phyloP scores from a whole-genome alignment of 2,329 filamentous ascomycete species.

The Sphaerulina musiva region DNA sequence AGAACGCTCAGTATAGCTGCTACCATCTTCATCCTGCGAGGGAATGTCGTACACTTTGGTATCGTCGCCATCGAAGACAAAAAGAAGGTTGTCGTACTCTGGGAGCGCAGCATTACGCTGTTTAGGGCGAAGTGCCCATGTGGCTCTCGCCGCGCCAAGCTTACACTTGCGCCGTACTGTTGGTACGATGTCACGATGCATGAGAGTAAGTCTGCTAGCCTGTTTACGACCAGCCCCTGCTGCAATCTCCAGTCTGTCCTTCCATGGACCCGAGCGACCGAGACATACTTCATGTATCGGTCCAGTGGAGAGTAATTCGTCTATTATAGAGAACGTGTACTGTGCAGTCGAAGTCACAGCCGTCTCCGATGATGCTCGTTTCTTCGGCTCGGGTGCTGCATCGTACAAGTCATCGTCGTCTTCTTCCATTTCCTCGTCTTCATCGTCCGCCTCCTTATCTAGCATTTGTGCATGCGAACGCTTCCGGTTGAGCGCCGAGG shows the following conservation, averaged over 20 bases:
- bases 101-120: slow-evolving; percentile 1
- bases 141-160: slow-evolving; percentile 64
- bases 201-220: slow-evolving; percentile 63
- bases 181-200: slow-evolving; percentile 73
- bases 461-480: slow-evolving; percentile 57
- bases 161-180: slow-evolving; percentile 62
- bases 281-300: slow-evolving; percentile 71
- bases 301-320: slow-evolving; percentile 68
- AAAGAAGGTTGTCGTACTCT: slow-evolving; percentile 25
- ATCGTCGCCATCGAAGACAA: slow-evolving; percentile 27
- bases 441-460: slow-evolving; percentile 48
- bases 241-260: slow-evolving; percentile 46
- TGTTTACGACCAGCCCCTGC: slow-evolving; percentile 57
- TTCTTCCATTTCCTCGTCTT: slow-evolving; percentile 52
- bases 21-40: slow-evolving; percentile 10
- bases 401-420: slow-evolving; percentile 59
- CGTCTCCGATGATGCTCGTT: slow-evolving; percentile 33
- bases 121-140: slow-evolving; percentile 65
- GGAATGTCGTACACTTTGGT: slow-evolving; percentile 27
- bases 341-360: slow-evolving; percentile 52
- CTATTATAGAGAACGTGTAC: slow-evolving; percentile 63
- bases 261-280: slow-evolving; percentile 48
- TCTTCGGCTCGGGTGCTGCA: slow-evolving; percentile 46
- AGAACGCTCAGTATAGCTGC: slow-evolving; percentile 47
- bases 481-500: slow-evolving; percentile 55